phyloP scores from a whole-genome alignment of 257 asterid species.

The Scutellaria minor region DNA sequence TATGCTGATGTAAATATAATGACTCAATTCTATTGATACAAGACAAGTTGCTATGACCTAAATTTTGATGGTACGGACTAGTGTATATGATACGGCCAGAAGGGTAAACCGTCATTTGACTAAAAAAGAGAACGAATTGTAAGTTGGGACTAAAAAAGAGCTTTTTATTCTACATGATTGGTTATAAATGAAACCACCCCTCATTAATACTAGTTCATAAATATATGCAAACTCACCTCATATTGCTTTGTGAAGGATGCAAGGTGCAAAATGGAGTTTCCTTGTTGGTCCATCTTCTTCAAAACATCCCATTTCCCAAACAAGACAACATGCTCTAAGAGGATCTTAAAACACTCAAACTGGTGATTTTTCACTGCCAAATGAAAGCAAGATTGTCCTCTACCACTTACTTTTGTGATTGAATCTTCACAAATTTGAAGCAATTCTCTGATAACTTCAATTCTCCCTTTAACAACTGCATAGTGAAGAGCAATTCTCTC shows the following conservation, averaged over 20 bases:
- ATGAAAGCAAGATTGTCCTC: constrained; percentile 44
- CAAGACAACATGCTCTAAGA: constrained; percentile 27
- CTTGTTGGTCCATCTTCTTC: constrained; percentile 43
- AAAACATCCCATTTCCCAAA: constrained; percentile 7
- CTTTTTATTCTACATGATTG: too few species aligned
- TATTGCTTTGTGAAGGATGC: constrained; percentile 33
- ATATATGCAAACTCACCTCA: not conserved
- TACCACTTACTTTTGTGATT: constrained; percentile 30
- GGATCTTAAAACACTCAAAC: constrained; percentile 34
- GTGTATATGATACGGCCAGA: too few species aligned
- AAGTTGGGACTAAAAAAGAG: too few species aligned
- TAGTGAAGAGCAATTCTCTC: constrained; percentile 42
- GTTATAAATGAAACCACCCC: too few species aligned
- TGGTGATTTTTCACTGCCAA: constrained; percentile 42
- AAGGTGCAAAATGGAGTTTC: constrained; percentile 54
- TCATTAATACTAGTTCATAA: too few species aligned
- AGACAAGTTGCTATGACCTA: too few species aligned
- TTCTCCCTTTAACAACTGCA: constrained; percentile 40
- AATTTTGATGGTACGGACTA: too few species aligned
- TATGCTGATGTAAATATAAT: too few species aligned
- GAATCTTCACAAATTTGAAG: constrained; percentile 30
- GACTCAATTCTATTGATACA: too few species aligned
- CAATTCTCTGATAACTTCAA: constrained; percentile 29
- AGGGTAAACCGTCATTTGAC: too few species aligned
- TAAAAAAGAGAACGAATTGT: too few species aligned